These are phyloP conservation scores for Metrosideros polymorpha DNA, from an alignment of 441 rosid genomes.

Conservation along the genomic window DNA sequence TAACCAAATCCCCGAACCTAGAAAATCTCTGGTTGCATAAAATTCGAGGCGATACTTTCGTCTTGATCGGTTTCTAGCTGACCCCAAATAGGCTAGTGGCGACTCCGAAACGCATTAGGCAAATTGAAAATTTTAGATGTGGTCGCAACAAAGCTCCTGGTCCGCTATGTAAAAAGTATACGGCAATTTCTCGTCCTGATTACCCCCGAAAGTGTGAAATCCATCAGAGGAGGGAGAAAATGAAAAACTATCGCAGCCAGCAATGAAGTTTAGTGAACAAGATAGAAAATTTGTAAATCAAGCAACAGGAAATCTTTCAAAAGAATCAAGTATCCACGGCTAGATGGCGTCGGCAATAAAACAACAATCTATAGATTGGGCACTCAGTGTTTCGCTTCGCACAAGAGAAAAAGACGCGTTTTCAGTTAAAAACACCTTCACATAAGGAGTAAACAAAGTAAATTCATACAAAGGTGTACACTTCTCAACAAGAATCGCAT, in stretches of 20 bases:
- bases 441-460: background rate
- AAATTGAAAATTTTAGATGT: no score
- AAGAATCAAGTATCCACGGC: background rate
- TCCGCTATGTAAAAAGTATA: slow-evolving; percentile 79
- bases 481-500: background rate
- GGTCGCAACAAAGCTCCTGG: no score
- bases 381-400: background rate
- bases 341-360: background rate
- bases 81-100: no score
- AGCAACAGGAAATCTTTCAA: background rate
- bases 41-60: no score
- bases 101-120: no score
- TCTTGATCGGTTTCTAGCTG: no score
- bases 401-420: background rate
- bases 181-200: slow-evolving; percentile 88
- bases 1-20: no score
- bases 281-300: background rate
- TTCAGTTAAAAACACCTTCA: background rate
- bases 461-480: background rate
- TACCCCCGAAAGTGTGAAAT: background rate
- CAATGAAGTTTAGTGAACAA: background rate
- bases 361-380: background rate
- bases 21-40: no score
- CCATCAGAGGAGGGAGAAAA: background rate
- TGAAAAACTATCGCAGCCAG: background rate